Evolutionary conservation across 2,329 filamentous ascomycete genomes (phyloP).

Genomic region (Gnomoniopsis sp.): DNA sequence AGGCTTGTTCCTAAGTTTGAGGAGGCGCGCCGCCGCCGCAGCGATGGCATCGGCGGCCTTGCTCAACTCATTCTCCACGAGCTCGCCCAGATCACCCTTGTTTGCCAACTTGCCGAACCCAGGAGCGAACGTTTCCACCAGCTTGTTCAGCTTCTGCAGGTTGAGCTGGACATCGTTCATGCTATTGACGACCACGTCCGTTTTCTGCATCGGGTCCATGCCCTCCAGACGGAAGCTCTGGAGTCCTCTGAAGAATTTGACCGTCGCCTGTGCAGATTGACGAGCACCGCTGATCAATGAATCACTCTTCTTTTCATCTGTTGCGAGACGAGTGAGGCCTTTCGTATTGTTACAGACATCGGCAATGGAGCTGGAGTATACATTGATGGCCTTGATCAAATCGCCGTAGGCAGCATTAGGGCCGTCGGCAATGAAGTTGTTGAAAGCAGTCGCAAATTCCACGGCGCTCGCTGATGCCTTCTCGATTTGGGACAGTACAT

Average conservation of each 20-base stretch:
- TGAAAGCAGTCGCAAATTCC: conserved; percentile 97
- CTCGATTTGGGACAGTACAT: conserved; percentile 94
- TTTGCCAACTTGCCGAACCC: conserved; percentile 77
- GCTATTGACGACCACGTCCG: conserved; percentile 94
- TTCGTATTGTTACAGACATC: conserved; percentile 97
- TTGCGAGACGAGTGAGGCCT: conserved; percentile 86
- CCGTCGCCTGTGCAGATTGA: conserved; percentile 79
- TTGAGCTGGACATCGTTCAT: conserved; percentile 96
- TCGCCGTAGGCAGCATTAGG: conserved; percentile 86
- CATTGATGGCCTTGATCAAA: conserved; percentile 87
- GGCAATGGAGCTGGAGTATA: conserved; percentile 84
- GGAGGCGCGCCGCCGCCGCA: conserved; percentile 81
- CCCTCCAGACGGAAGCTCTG: conserved; percentile 92
- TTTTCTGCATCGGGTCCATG: conserved; percentile 87
- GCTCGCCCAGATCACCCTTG: conserved; percentile 84
- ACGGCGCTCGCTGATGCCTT: conserved; percentile 93
- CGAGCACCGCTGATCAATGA: conserved; percentile 78
- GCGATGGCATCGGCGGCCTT: conserved; percentile 96
- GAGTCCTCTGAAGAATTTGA: conserved; percentile 91
- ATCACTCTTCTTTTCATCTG: conserved; percentile 92
- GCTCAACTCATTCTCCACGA: conserved; percentile 86
- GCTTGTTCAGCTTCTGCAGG: conserved; percentile 87
- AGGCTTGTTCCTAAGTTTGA: conserved; percentile 94
- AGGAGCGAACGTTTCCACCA: conserved; percentile 87
- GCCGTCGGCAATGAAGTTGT: conserved; percentile 96